phyloP scores from a whole-genome alignment of 1,139 yeast genomes.

The Zygoascus hellenicus region DNA sequence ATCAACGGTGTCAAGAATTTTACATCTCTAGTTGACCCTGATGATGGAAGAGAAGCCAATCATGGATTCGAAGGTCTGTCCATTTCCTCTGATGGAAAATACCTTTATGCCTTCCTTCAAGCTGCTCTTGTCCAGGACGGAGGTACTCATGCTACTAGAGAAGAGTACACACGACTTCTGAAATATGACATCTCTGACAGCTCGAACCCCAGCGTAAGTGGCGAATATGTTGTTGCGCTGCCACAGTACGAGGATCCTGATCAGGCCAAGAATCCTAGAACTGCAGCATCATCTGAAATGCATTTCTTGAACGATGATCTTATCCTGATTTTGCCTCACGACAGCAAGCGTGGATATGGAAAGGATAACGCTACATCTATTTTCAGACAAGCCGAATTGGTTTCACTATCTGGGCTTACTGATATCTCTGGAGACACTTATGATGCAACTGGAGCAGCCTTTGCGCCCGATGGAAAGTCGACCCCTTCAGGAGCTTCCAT shows the following conservation, averaged over 20 bases:
- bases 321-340: conserved; percentile 17
- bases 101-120: conserved; percentile 16
- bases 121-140: conserved; percentile 20
- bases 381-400: conserved; percentile 15
- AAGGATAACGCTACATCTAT: conserved; percentile 13
- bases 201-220: conserved; percentile 12
- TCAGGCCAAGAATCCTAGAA: conserved; percentile 18
- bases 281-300: conserved; percentile 17
- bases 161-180: conserved; percentile 17
- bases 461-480: conserved; percentile 18
- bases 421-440: conserved; percentile 15
- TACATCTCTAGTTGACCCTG: conserved; percentile 16
- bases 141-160: conserved; percentile 20
- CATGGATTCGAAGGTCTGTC: conserved; percentile 19
- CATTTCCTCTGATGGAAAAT: conserved; percentile 16
- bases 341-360: conserved; percentile 15
- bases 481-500: conserved; percentile 11
- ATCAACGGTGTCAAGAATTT: conserved; percentile 15
- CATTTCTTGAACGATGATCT: conserved; percentile 17
- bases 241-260: conserved; percentile 19
- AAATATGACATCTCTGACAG: conserved; percentile 15
- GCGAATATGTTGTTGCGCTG: conserved; percentile 17
- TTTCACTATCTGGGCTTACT: conserved; percentile 17
- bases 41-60: conserved; percentile 17
- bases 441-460: conserved; percentile 14